phyloP scores from a whole-genome alignment of 148 eudicot genomes.

The Rhododendron simsii region DNA sequence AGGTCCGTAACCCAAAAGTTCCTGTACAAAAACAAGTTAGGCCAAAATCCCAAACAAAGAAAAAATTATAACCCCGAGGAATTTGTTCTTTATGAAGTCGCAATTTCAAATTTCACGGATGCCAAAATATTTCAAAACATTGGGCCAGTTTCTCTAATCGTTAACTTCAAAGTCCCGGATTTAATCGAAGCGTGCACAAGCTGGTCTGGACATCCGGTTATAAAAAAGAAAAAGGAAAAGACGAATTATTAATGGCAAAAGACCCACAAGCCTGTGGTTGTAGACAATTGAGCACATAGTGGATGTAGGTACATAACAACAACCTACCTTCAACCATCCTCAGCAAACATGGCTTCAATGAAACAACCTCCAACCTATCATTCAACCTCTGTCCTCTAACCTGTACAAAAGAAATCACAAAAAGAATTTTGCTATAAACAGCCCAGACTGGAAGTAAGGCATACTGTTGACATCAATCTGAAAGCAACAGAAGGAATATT shows the following conservation, averaged over 20 bases:
- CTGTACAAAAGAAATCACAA: conserved; percentile 27
- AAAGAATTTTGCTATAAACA: neutral
- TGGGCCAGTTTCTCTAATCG: no score
- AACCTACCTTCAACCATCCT: conserved; percentile 97
- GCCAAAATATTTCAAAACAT: neutral
- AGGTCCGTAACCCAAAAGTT: neutral
- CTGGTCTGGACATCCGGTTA: no score
- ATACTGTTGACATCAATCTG: neutral
- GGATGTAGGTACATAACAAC: neutral
- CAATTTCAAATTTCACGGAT: neutral
- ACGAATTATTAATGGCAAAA: neutral
- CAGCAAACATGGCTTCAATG: conserved; percentile 75
- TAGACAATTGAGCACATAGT: neutral
- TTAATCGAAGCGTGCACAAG: no score
- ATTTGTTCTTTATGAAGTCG: no score
- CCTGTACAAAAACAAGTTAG: neutral
- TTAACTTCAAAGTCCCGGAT: no score
- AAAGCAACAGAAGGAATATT: neutral
- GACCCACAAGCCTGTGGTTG: neutral
- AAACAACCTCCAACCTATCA: conserved; percentile 69
- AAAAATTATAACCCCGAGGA: neutral
- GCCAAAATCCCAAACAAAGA: neutral
- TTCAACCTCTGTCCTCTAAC: conserved; percentile 67
- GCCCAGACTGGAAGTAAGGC: neutral
- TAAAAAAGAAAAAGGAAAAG: no score